Evolutionary conservation across 2,329 filamentous ascomycete species (phyloP).

Genomic region (Aspergillus oerlinghausenensis): DNA sequence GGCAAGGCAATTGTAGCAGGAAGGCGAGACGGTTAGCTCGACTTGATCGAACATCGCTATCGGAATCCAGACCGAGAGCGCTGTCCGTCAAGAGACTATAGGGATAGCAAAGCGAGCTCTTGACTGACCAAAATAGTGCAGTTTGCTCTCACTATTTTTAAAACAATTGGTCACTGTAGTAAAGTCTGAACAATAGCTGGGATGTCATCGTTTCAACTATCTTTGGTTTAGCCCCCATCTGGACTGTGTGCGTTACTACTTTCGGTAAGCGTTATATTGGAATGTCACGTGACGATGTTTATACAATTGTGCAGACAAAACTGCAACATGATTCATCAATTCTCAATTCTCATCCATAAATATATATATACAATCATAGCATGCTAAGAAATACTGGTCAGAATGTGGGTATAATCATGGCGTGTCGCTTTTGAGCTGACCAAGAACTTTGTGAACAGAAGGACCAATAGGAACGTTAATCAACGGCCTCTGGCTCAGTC

Average conservation of each 20-base stretch:
- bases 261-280: not conserved
- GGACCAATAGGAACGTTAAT: not conserved
- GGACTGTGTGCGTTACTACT: not conserved
- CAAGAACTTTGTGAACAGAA: not conserved
- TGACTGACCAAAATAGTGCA: not conserved
- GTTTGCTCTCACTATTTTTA: not conserved
- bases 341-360: not conserved
- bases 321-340: not conserved
- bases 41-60: constrained; percentile 28
- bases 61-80: not conserved
- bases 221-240: not conserved
- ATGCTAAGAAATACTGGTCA: not conserved
- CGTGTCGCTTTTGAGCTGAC: not conserved
- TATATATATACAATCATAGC: not conserved
- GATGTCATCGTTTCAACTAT: not conserved
- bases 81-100: not conserved
- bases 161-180: not conserved
- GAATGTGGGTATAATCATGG: constrained; percentile 3
- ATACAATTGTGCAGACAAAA: not conserved
- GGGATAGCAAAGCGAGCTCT: not conserved
- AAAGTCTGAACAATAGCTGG: not conserved
- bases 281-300: not conserved
- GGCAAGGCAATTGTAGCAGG: constrained; percentile 49
- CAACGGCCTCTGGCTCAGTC: constrained; percentile 23
- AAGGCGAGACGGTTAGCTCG: constrained; percentile 46